Conservation (phyloP, 495 filamentous ascomycete genomes). For the Durotheca rogersii region DNA sequence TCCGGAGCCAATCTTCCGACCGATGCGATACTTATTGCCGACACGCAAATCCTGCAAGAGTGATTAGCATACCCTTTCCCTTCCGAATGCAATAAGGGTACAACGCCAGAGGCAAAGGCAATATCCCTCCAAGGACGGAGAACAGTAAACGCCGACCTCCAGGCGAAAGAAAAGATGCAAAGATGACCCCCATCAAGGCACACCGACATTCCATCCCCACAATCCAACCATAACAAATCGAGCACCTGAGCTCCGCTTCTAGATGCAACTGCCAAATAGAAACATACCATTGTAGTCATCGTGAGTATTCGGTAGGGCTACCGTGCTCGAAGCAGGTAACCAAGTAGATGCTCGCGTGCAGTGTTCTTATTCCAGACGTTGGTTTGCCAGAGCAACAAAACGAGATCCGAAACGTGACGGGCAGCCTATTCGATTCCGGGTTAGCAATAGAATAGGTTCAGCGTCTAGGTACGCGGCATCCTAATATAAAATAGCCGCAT, state of each 20-base stretch:
- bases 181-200: slow-evolving; percentile 16
- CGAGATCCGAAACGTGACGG: neutral
- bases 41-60: slow-evolving; percentile 88
- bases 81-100: too few relatives aligned
- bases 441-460: slow-evolving; percentile 1
- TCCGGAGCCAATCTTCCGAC: slow-evolving; percentile 97
- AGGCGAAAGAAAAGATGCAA: neutral
- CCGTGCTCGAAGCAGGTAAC: slow-evolving; percentile 11
- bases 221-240: slow-evolving; percentile 1
- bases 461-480: too few relatives aligned
- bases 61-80: slow-evolving; percentile 24
- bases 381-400: slow-evolving; percentile 1
- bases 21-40: slow-evolving; percentile 99
- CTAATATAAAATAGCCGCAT: too few relatives aligned
- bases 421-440: slow-evolving; percentile 1
- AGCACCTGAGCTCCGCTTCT: neutral
- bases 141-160: too few relatives aligned
- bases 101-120: neutral
- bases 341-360: neutral
- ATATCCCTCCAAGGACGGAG: slow-evolving; percentile 2
- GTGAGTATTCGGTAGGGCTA: slow-evolving; percentile 26
- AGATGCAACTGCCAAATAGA: slow-evolving; percentile 5
- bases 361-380: neutral
- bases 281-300: slow-evolving; percentile 57
- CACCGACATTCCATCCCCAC: slow-evolving; percentile 26